Evolutionary conservation across 1,139 yeast species (phyloP).

Genomic region (Diutina mesorugosa): DNA sequence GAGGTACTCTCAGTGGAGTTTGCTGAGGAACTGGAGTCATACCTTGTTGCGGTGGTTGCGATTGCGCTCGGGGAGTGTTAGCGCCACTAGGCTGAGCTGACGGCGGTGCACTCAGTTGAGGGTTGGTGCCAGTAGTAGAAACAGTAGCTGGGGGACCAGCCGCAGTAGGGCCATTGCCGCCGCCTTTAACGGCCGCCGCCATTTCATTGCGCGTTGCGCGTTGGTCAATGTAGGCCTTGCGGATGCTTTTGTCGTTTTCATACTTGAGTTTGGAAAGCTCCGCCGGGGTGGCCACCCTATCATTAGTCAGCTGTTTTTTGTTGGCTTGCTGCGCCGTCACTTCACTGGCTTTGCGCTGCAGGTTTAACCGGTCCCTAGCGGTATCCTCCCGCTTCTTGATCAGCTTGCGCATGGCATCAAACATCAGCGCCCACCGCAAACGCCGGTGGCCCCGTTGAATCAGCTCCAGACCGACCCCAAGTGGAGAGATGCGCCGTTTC

Average conservation of each 20-base stretch:
- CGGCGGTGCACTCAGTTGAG: neutral
- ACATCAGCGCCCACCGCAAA: conserved; percentile 91
- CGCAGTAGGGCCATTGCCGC: conserved; percentile 3
- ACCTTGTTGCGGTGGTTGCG: conserved; percentile 4
- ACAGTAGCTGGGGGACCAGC: neutral
- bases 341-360: neutral
- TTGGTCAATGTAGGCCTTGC: conserved; percentile 55
- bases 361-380: neutral
- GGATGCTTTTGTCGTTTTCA: conserved; percentile 76
- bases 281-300: conserved; percentile 58
- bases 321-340: neutral
- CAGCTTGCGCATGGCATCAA: conserved; percentile 85
- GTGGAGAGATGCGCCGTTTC: conserved; percentile 77
- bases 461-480: conserved; percentile 85
- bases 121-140: neutral
- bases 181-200: conserved; percentile 27
- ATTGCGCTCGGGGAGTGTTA: conserved; percentile 1
- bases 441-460: conserved; percentile 87
- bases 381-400: conserved; percentile 73
- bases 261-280: conserved; percentile 70
- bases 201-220: conserved; percentile 26
- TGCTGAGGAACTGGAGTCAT: neutral
- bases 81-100: conserved; percentile 1
- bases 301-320: conserved; percentile 10
- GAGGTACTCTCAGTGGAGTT: neutral